Conservation (phyloP, 352 stramenopile genomes). For the Globisporangium cederbergense region DNA sequence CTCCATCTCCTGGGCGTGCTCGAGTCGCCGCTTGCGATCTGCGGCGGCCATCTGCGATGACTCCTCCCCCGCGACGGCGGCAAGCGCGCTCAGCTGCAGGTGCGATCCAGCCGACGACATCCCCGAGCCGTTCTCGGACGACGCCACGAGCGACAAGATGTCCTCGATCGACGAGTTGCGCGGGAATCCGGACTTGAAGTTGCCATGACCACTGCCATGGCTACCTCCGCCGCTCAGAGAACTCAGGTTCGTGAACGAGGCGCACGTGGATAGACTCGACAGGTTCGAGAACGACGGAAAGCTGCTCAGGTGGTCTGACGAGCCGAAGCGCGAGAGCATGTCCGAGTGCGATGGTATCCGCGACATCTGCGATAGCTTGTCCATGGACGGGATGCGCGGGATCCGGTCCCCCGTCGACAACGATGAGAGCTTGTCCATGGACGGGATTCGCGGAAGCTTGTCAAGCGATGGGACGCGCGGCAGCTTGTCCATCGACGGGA, state of each 20-base stretch:
- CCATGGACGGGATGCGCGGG: slow-evolving; percentile 56
- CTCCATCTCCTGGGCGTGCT: slow-evolving; percentile 28
- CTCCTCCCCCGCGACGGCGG: slow-evolving; percentile 60
- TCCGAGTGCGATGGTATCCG: slow-evolving; percentile 57
- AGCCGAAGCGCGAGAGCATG: slow-evolving; percentile 69
- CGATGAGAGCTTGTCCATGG: slow-evolving; percentile 65
- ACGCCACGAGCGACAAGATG: slow-evolving; percentile 81
- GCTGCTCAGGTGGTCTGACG: slow-evolving; percentile 62
- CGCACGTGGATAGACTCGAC: slow-evolving; percentile 52
- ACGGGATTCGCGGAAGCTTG: slow-evolving; percentile 60
- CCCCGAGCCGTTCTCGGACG: slow-evolving; percentile 58
- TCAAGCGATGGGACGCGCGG: slow-evolving; percentile 45
- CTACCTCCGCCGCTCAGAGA: slow-evolving; percentile 26
- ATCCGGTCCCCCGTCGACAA: slow-evolving; percentile 63
- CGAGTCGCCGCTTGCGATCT: slow-evolving; percentile 59
- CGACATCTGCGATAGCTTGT: slow-evolving; percentile 27
- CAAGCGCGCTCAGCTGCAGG: slow-evolving; percentile 64
- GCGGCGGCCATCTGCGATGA: slow-evolving; percentile 43
- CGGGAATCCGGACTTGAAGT: slow-evolving; percentile 53
- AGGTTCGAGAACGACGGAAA: slow-evolving; percentile 81
- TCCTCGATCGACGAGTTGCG: slow-evolving; percentile 87
- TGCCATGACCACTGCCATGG: slow-evolving; percentile 18
- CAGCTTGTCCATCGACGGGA: slow-evolving; percentile 65
- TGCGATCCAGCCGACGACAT: slow-evolving; percentile 49
- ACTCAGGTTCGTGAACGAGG: slow-evolving; percentile 77